A percentile compares a stretch with the other conserved stretches of the same genome.
Evolutionary conservation across 2,329 filamentous ascomycete genomes (phyloP).

Genomic region (Apiospora phragmitis): DNA sequence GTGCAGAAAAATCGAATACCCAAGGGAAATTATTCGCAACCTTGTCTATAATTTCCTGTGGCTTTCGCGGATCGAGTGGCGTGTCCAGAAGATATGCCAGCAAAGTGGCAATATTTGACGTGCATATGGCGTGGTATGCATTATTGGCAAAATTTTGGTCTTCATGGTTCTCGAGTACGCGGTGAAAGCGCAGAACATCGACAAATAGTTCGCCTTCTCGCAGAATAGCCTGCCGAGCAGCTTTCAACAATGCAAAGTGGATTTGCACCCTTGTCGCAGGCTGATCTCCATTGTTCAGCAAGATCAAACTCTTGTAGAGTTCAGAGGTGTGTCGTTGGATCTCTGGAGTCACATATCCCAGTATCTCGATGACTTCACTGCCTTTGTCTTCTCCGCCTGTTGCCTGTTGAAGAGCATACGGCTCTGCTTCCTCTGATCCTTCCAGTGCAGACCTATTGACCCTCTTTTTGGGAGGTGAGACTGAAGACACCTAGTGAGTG

Average conservation of each 20-base stretch:
- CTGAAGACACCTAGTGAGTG: neutral
- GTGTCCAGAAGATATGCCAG: neutral
- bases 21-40: conserved; percentile 18
- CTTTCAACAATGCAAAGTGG: neutral
- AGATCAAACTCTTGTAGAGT: neutral
- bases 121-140: neutral
- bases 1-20: conserved; percentile 16
- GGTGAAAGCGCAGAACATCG: neutral
- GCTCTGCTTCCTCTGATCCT: neutral
- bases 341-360: neutral
- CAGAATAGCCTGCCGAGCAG: neutral
- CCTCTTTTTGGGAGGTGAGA: neutral
- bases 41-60: neutral
- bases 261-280: neutral
- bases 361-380: neutral
- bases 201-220: neutral
- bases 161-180: neutral
- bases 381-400: neutral
- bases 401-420: neutral
- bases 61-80: neutral
- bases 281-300: neutral
- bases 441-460: neutral
- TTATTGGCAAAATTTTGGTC: neutral
- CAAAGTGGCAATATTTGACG: neutral
- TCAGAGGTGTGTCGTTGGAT: neutral